Evolutionary conservation across 2,329 filamentous ascomycete species (phyloP), one percentile per base, ranked within the genome.

Genomic region (Penicillium hordei): DNA sequence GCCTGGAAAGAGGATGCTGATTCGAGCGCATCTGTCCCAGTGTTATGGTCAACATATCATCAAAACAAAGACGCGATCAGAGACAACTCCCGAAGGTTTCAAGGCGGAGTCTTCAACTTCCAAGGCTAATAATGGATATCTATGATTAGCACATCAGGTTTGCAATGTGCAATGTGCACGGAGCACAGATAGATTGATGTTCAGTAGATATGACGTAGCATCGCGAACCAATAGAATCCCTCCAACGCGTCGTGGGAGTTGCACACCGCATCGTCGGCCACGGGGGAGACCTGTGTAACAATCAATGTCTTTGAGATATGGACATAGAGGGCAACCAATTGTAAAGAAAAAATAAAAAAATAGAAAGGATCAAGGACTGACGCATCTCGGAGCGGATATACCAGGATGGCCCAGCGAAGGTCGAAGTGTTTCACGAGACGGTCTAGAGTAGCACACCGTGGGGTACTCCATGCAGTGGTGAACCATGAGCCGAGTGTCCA

Each of bases 371-470:
- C 10, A 10, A 5, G 17, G 29, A 42, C 10, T 52, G 36, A 48
- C 49, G 39, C 17, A 43, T 36, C 50, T 57, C 46, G 55, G 44
- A 21, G 43, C 38, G 44, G 45, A 42, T 39, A 23, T 38, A 46
- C 40, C 13, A 39, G 34, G 40, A 57, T 38, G 39, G 45, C 31
- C 19, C 6, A 25, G 12, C 21, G 23, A 25, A 33, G 21, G 3
- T 27, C 19, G 10, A 34, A 10, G 33, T 33, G 59, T 63, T 60
- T 65, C 60, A 48, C 36, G 25, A 53, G 43, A 29, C 23, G 43
- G 49, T 50, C 60, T 23, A 64, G 56, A 62, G 65, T 60, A 64
- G 58, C 42, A 61, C 46, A 46, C 38, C 55, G 51, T 65, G 63
- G 62, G 60, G 62, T 63, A 21, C 36, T 39, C 36, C 10, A 8